Conservation (phyloP, 352 stramenopile species). For the Globisporangium ultimum region DNA sequence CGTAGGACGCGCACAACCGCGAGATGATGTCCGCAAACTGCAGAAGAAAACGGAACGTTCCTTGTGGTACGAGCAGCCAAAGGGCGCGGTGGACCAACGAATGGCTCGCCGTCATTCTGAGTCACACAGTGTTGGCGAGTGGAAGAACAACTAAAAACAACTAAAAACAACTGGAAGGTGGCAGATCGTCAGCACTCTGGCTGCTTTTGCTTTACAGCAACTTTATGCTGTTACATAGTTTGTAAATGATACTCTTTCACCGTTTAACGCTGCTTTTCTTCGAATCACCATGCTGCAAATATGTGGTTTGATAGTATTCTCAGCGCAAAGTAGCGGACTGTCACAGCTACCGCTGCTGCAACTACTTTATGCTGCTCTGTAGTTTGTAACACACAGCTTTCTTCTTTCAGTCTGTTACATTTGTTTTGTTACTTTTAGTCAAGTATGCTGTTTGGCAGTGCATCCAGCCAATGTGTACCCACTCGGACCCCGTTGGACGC, state of each 20-base stretch:
- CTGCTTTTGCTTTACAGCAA: too few relatives aligned
- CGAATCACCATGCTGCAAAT: background rate
- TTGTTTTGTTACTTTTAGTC: background rate
- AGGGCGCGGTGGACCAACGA: background rate
- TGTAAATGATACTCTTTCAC: too few relatives aligned
- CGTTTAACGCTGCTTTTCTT: too few relatives aligned
- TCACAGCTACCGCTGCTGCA: too few relatives aligned
- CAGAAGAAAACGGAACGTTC: background rate
- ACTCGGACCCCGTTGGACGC: constrained; percentile 5
- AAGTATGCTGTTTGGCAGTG: background rate
- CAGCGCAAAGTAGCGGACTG: too few relatives aligned
- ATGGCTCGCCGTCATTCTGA: background rate
- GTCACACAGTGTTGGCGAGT: too few relatives aligned
- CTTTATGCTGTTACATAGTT: too few relatives aligned
- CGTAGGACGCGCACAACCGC: background rate
- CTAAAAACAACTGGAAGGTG: too few relatives aligned
- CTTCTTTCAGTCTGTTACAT: background rate
- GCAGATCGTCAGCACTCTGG: too few relatives aligned
- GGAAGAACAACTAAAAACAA: too few relatives aligned
- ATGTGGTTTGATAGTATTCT: constrained; percentile 1
- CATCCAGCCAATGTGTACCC: constrained; percentile 5
- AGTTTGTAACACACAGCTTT: constrained; percentile 1
- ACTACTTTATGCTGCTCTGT: background rate
- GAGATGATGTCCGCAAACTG: background rate
- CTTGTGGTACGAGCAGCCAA: background rate